These are phyloP conservation scores for Eutrema yunnanense DNA, from an alignment of 345 rosid species.

Conservation along the genomic window DNA sequence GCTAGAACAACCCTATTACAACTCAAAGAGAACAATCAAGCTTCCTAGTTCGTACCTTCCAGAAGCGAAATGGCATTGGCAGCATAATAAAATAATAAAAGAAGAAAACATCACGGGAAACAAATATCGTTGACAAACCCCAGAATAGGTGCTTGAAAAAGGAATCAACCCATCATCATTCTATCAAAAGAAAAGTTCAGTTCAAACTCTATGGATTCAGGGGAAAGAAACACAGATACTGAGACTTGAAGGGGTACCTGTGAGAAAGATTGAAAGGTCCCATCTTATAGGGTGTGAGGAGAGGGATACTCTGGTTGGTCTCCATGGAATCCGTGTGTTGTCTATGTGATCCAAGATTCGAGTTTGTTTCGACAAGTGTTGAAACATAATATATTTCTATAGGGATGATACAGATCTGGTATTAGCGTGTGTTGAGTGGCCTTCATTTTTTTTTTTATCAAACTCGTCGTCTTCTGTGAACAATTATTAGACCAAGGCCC, in stretches of 20 bases:
- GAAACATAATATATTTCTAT: background rate
- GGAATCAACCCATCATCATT: background rate
- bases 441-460: background rate
- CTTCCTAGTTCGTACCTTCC: background rate
- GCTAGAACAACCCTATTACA: conserved; percentile 42
- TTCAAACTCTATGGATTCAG: background rate
- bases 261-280: conserved; percentile 24
- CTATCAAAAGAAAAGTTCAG: background rate
- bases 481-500: background rate
- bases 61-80: background rate
- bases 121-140: background rate
- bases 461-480: conserved; percentile 5
- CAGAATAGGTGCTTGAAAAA: background rate
- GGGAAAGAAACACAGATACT: background rate
- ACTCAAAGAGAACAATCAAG: background rate
- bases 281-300: conserved; percentile 14
- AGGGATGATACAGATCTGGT: background rate
- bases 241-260: background rate
- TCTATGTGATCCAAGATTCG: background rate
- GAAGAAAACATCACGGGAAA: background rate
- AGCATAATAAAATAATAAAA: no score
- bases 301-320: conserved; percentile 5
- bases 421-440: background rate
- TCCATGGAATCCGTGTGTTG: background rate
- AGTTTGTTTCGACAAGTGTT: background rate